Percentiles rank a stretch among this genome's conserved stretches.
These are phyloP conservation scores for Colletotrichum camelliae DNA, from an alignment of 2,329 filamentous ascomycete genomes.

Conservation along the genomic window DNA sequence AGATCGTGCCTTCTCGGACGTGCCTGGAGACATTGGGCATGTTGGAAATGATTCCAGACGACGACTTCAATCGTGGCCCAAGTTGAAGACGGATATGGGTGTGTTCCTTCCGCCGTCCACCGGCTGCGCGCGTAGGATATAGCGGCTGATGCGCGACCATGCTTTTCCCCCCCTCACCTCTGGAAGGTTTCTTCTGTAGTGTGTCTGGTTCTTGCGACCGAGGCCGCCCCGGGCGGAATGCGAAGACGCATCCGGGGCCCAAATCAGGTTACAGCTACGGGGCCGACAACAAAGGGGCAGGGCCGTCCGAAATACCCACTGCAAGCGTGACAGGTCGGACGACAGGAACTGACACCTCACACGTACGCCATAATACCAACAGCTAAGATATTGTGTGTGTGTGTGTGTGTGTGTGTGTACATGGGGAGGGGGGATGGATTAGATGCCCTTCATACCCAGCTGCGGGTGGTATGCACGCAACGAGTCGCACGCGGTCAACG, in stretches of 20 bases:
- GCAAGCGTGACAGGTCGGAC: conserved; percentile 14
- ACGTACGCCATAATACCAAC: not conserved
- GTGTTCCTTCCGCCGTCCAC: not conserved
- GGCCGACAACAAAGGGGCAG: not conserved
- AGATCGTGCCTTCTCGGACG: not conserved
- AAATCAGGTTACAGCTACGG: conserved; percentile 17
- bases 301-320: conserved; percentile 6
- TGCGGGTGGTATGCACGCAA: not conserved
- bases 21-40: not conserved
- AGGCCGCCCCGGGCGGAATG: not conserved
- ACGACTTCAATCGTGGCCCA: not conserved
- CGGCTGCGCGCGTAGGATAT: not conserved
- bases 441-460: not conserved
- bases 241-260: conserved; percentile 5
- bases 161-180: not conserved
- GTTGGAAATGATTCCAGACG: not conserved
- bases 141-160: not conserved
- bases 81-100: not conserved
- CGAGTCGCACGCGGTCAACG: not conserved
- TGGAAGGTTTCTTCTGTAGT: not conserved
- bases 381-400: not conserved
- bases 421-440: not conserved
- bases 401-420: too few relatives aligned
- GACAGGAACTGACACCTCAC: conserved; percentile 1
- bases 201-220: not conserved